A percentile compares a stretch with the other conserved stretches of the same genome.
Evolutionary conservation across 345 rosid genomes (phyloP).

Genomic region (Citrus australasica): DNA sequence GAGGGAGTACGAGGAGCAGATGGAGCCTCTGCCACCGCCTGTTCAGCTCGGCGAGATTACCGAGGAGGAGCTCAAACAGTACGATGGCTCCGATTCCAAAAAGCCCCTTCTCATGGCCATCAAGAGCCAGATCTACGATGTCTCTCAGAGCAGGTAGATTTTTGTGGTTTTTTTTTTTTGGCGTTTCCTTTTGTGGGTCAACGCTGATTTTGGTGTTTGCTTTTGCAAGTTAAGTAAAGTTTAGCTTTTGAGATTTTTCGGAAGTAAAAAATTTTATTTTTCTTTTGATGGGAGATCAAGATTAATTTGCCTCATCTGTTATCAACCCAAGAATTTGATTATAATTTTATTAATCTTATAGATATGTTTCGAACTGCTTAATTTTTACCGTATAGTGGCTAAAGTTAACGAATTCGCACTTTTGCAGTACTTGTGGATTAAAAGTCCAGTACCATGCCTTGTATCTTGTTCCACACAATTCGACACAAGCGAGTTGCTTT

Average conservation of each 20-base stretch:
- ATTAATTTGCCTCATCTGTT: not conserved
- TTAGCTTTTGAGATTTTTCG: not conserved
- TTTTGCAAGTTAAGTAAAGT: not conserved
- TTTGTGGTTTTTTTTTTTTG: not conserved
- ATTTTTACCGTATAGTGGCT: not conserved
- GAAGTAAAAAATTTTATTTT: not conserved
- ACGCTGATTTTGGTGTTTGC: not conserved
- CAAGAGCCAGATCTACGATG: constrained; percentile 99
- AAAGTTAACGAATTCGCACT: not conserved
- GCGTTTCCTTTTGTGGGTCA: constrained; percentile 2
- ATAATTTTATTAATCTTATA: not conserved
- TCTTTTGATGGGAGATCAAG: not conserved
- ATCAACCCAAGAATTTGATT: not conserved
- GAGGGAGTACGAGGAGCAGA: constrained; percentile 49
- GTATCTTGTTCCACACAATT: not conserved
- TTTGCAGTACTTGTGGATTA: not conserved
- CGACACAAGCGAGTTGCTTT: not conserved
- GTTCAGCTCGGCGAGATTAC: constrained; percentile 91
- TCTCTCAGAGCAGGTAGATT: constrained; percentile 85
- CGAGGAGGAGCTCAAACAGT: constrained; percentile 77
- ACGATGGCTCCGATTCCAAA: constrained; percentile 74
- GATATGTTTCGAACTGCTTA: not conserved
- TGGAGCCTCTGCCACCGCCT: constrained; percentile 76
- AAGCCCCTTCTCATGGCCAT: constrained; percentile 98
- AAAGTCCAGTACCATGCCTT: not conserved